Conservation (phyloP, 768 basidiomycete genomes). For the Phylloporus scabripes region DNA sequence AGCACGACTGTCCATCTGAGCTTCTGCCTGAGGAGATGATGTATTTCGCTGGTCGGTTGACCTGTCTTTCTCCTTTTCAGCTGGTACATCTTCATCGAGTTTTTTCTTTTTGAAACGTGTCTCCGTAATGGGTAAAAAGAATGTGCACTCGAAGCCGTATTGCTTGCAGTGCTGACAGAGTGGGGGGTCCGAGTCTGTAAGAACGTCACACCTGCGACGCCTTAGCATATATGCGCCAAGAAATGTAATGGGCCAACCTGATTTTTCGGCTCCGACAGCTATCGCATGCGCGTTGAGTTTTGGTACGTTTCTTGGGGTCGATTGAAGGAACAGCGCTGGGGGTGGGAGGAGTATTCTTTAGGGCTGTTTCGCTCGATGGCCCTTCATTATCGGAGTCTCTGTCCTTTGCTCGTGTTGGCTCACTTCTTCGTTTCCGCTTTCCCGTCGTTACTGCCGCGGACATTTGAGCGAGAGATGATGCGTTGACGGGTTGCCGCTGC, state of each 20-base stretch:
- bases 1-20: slow-evolving; percentile 54
- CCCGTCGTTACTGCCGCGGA: slow-evolving; percentile 30
- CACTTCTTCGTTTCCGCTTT: slow-evolving; percentile 63
- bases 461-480: slow-evolving; percentile 30
- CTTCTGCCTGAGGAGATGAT: slow-evolving; percentile 43
- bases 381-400: slow-evolving; percentile 60
- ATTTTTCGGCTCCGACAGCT: slow-evolving; percentile 90
- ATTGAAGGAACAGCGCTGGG: slow-evolving; percentile 29
- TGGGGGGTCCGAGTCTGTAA: slow-evolving; percentile 71
- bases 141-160: slow-evolving; percentile 90
- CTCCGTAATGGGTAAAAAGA: slow-evolving; percentile 97
- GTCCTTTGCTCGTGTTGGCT: slow-evolving; percentile 36
- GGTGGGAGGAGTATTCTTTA: slow-evolving; percentile 30
- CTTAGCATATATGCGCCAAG: slow-evolving; percentile 12
- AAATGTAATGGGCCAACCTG: slow-evolving; percentile 38
- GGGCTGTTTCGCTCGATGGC: slow-evolving; percentile 42
- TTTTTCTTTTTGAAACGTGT: slow-evolving; percentile 98
- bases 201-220: slow-evolving; percentile 65
- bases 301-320: slow-evolving; percentile 83
- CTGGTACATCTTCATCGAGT: slow-evolving; percentile 59
- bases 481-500: slow-evolving; percentile 28
- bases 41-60: slow-evolving; percentile 30
- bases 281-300: slow-evolving; percentile 90
- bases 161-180: slow-evolving; percentile 94
- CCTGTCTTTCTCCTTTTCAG: slow-evolving; percentile 34